Percentiles rank a stretch among this genome's conserved stretches.
Evolutionary conservation across 176 grass and related monocot genomes (phyloP).

Genomic region (Eleusine coracana): DNA sequence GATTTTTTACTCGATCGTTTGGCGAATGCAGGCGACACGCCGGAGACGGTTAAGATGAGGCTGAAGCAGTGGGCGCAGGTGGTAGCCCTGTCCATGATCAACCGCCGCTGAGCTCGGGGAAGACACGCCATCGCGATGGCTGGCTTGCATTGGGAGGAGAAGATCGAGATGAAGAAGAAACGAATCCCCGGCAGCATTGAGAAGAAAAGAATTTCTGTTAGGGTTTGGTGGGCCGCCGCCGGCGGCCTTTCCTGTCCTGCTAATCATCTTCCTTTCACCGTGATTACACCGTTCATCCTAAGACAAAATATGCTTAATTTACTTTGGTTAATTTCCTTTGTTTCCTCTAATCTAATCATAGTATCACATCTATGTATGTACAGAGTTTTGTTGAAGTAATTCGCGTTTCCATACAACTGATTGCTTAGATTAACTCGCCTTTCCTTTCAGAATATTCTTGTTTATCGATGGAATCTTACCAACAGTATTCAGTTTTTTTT

Average conservation of each 20-base stretch:
- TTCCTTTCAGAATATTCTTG: neutral
- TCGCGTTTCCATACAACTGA: neutral
- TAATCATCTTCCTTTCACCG: conserved; percentile 21
- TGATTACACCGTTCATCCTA: neutral
- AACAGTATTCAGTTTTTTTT: neutral
- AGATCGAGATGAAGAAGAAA: conserved; percentile 10
- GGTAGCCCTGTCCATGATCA: conserved; percentile 71
- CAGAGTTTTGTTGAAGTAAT: conserved; percentile 17
- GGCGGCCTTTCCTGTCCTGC: neutral
- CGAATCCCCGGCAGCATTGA: conserved; percentile 13
- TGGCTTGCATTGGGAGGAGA: neutral
- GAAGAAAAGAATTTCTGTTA: conserved; percentile 34
- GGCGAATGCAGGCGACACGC: conserved; percentile 54
- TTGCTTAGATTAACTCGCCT: no score
- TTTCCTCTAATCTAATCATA: neutral
- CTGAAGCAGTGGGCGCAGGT: conserved; percentile 95
- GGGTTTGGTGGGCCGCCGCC: conserved; percentile 29
- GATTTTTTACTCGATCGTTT: neutral
- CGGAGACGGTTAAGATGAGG: conserved; percentile 78
- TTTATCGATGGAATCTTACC: neutral
- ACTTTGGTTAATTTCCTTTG: neutral
- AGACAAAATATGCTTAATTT: conserved; percentile 13
- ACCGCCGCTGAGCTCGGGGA: conserved; percentile 39
- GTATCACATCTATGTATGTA: conserved; percentile 21
- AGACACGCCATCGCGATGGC: neutral